phyloP scores from a whole-genome alignment of 441 rosid genomes.

The Erodium moschatum region DNA sequence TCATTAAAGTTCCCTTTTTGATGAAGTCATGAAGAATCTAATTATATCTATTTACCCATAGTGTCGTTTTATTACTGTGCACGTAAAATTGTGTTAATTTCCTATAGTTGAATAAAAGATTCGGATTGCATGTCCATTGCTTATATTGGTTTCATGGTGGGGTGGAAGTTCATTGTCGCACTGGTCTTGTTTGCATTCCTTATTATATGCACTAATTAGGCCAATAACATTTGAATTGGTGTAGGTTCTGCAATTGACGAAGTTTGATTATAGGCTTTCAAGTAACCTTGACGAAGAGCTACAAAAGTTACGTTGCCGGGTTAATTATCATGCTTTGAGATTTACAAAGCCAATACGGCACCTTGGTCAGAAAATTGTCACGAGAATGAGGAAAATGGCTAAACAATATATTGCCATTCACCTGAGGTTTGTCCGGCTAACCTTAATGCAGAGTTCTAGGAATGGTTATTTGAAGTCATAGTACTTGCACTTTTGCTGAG shows the following conservation, averaged over 20 bases:
- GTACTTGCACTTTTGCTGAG: not conserved
- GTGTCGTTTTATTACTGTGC: not conserved
- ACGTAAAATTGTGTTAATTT: not conserved
- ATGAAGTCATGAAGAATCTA: not conserved
- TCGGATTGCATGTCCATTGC: not conserved
- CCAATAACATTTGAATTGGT: conserved; percentile 24
- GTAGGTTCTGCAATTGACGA: conserved; percentile 93
- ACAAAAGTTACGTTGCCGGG: conserved; percentile 88
- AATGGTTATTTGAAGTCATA: not conserved
- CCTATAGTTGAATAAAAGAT: not conserved
- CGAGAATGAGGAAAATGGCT: conserved; percentile 68
- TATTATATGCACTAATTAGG: conserved; percentile 1
- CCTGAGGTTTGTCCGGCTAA: conserved; percentile 46
- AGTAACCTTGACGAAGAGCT: conserved; percentile 74
- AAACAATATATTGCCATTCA: conserved; percentile 77
- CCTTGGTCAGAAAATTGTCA: conserved; percentile 66
- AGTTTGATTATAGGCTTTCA: conserved; percentile 94
- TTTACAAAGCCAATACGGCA: conserved; percentile 73
- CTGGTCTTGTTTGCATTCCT: not conserved
- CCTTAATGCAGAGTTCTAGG: not conserved
- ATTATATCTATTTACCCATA: not conserved
- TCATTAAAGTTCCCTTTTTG: not conserved
- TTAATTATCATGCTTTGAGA: conserved; percentile 78
- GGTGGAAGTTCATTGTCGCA: too few relatives aligned
- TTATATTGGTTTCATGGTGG: not conserved